These are phyloP conservation scores for Cocos nucifera DNA, from an alignment of 176 grass and related monocot genomes.

Conservation along the genomic window DNA sequence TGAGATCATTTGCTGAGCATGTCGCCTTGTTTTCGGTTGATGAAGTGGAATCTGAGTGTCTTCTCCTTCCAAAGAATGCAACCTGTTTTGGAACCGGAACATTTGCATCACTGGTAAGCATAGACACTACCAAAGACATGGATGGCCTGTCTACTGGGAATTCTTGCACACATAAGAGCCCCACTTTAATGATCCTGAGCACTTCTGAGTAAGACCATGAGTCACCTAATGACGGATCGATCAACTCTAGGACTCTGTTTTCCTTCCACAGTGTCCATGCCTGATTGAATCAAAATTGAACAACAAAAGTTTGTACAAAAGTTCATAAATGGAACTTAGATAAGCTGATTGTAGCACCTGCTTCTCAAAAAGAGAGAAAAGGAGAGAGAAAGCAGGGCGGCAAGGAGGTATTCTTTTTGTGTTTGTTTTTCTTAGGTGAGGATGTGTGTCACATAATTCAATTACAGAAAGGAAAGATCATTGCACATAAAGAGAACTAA, in stretches of 20 bases:
- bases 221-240: neutral
- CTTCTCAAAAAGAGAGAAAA: too few species aligned
- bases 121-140: neutral
- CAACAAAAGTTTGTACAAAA: too few species aligned
- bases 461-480: too few species aligned
- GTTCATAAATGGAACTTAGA: too few species aligned
- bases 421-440: too few species aligned
- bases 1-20: neutral
- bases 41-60: neutral
- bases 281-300: neutral
- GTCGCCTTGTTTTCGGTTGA: neutral
- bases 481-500: neutral
- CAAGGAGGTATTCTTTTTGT: too few species aligned
- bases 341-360: too few species aligned
- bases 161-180: constrained; percentile 6
- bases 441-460: too few species aligned
- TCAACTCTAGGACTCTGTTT: neutral
- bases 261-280: constrained; percentile 10
- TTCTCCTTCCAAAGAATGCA: neutral
- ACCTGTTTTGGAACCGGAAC: neutral
- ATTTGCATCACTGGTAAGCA: neutral
- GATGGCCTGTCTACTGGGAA: constrained; percentile 3
- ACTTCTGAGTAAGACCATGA: neutral
- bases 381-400: too few species aligned
- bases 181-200: constrained; percentile 1